A percentile compares a stretch with the other conserved stretches of the same genome.
These are phyloP conservation scores for Aristolochia californica DNA, from an alignment of 164 flowering plant species.

Conservation along the genomic window DNA sequence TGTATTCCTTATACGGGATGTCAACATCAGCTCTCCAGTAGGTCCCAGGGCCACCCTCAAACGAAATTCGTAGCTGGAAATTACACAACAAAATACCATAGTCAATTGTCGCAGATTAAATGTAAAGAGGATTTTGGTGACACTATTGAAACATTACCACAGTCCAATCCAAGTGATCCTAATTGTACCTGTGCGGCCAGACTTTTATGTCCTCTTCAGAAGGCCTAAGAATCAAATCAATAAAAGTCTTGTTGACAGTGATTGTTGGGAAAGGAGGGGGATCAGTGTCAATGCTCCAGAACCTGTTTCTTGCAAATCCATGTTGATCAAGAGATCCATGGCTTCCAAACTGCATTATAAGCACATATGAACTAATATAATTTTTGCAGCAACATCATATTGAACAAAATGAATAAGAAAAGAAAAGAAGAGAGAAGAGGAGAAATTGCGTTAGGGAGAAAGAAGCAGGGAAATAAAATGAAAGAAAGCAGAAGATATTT, in stretches of 20 bases:
- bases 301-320: constrained; percentile 93
- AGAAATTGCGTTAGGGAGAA: background rate
- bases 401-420: background rate
- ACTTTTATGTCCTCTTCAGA: constrained; percentile 70
- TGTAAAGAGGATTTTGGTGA: no score
- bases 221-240: constrained; percentile 73
- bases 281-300: constrained; percentile 70
- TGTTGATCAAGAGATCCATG: constrained; percentile 69
- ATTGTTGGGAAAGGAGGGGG: constrained; percentile 68
- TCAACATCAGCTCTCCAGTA: constrained; percentile 75
- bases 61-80: constrained; percentile 69
- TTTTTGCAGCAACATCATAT: background rate
- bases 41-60: constrained; percentile 64
- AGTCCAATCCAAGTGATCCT: constrained; percentile 1
- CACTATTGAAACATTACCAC: background rate
- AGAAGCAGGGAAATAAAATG: constrained; percentile 4
- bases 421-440: background rate
- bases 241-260: constrained; percentile 37
- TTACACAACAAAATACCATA: background rate
- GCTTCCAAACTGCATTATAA: constrained; percentile 48
- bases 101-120: no score
- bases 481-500: background rate
- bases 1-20: constrained; percentile 79
- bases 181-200: constrained; percentile 81
- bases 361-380: background rate